A percentile compares a stretch with the other conserved stretches of the same genome.
phyloP scores from a whole-genome alignment of 257 asterid genomes.

The Solanum chilense region DNA sequence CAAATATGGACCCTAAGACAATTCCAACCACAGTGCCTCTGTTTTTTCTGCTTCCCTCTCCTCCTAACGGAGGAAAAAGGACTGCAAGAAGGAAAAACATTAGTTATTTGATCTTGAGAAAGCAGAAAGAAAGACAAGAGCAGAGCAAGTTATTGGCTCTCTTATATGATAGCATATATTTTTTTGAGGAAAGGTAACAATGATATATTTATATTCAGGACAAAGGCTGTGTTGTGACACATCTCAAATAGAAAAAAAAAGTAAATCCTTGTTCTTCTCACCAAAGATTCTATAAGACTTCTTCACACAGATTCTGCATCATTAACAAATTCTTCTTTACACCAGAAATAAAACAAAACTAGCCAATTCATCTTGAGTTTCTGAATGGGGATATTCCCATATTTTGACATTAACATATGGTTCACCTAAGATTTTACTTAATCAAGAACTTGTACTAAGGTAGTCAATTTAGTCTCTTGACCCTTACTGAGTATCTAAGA shows the following conservation, averaged over 20 bases:
- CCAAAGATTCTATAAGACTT: not conserved
- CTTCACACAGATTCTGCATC: not conserved
- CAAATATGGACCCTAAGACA: slow-evolving; percentile 18
- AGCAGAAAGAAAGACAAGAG: not conserved
- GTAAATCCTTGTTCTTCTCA: not conserved
- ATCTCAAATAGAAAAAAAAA: not conserved
- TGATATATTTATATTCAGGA: not conserved
- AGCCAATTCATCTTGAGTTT: not conserved
- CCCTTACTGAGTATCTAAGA: not conserved
- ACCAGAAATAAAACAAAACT: not conserved
- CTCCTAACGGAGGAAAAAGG: slow-evolving; percentile 23
- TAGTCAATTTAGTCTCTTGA: not conserved
- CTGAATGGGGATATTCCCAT: not conserved
- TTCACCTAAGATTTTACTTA: not conserved
- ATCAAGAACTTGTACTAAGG: not conserved
- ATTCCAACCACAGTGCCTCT: slow-evolving; percentile 37
- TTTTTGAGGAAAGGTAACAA: not conserved
- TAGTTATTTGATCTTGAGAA: not conserved
- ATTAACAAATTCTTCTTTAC: not conserved
- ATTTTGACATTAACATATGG: not conserved
- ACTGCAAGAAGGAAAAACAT: slow-evolving; percentile 12
- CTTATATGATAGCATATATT: not conserved
- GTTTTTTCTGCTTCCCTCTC: slow-evolving; percentile 9
- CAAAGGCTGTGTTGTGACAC: not conserved
- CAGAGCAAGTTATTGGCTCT: not conserved